These are phyloP conservation scores for Aspergillus sp. DNA, from an alignment of 2,329 filamentous ascomycete species.

Conservation along the genomic window DNA sequence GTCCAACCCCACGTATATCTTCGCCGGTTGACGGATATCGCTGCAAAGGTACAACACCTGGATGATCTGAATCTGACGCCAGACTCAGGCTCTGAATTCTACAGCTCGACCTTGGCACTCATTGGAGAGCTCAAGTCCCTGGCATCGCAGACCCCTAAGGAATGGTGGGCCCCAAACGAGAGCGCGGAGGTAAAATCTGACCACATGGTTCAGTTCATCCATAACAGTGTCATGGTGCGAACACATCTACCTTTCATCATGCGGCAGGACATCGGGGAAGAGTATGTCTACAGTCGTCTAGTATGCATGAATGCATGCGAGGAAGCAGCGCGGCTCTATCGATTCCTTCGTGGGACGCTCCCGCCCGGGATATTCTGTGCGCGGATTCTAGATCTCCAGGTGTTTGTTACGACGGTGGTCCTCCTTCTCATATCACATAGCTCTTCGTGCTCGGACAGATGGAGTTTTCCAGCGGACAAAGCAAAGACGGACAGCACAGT, in stretches of 20 bases:
- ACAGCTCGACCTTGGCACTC: constrained; percentile 13
- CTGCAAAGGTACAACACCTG: constrained; percentile 11
- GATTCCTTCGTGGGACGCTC: constrained; percentile 12
- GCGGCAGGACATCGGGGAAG: constrained; percentile 10
- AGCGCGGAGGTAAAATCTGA: constrained; percentile 3
- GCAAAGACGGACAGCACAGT: constrained; percentile 7
- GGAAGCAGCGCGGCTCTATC: constrained; percentile 11
- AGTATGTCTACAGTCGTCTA: constrained; percentile 14
- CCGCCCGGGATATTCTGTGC: constrained; percentile 14
- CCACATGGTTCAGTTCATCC: constrained; percentile 17
- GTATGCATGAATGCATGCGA: constrained; percentile 19
- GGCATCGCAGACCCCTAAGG: constrained; percentile 7
- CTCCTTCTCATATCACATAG: constrained; percentile 15
- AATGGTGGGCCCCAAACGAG: constrained; percentile 14
- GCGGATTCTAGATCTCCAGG: constrained; percentile 17
- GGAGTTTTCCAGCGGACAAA: constrained; percentile 10
- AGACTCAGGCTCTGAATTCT: constrained; percentile 3
- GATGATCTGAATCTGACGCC: constrained; percentile 11
- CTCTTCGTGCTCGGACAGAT: constrained; percentile 3
- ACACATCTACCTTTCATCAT: constrained; percentile 15
- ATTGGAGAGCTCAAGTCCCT: constrained; percentile 10
- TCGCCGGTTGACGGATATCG: constrained; percentile 9
- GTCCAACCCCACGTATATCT: constrained; percentile 14
- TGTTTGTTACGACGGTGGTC: constrained; percentile 13
- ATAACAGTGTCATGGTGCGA: constrained; percentile 16